These are phyloP conservation scores for Aleurites moluccanus DNA, from an alignment of 441 rosid genomes.

Conservation along the genomic window DNA sequence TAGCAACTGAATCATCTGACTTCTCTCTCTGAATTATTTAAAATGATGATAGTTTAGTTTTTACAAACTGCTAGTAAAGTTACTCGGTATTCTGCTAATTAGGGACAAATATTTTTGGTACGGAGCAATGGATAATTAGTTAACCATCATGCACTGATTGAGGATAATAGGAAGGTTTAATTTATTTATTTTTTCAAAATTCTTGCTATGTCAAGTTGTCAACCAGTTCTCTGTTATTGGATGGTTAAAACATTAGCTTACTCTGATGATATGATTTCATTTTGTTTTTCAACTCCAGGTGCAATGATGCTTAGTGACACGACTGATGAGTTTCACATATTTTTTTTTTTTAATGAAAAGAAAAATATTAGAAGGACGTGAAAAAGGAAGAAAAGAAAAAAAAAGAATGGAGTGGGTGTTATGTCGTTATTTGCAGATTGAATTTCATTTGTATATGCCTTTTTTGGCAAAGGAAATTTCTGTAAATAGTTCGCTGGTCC, in stretches of 20 bases:
- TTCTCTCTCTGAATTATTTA: background rate
- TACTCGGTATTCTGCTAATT: background rate
- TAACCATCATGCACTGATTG: background rate
- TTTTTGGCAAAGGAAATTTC: slow-evolving; percentile 23
- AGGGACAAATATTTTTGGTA: background rate
- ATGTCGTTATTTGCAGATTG: slow-evolving; percentile 19
- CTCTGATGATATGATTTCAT: background rate
- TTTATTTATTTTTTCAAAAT: background rate
- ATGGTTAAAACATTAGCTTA: background rate
- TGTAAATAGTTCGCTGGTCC: slow-evolving; percentile 45
- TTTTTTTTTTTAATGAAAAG: background rate
- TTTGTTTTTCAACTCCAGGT: slow-evolving; percentile 32
- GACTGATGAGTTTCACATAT: slow-evolving; percentile 34
- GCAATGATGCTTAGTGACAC: slow-evolving; percentile 23
- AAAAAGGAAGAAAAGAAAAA: too few species aligned
- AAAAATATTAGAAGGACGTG: too few species aligned
- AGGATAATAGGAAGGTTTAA: background rate
- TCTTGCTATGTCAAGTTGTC: background rate
- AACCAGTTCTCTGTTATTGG: background rate
- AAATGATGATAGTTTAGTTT: background rate
- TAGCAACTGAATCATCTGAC: background rate
- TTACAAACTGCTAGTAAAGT: background rate
- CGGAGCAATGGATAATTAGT: too few species aligned
- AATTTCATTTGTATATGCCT: slow-evolving; percentile 27
- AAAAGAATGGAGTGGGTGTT: slow-evolving; percentile 12